Percentiles rank a stretch among this genome's conserved stretches.
Conservation (phyloP, 768 basidiomycete genomes). For the Pleurotus platypus region DNA sequence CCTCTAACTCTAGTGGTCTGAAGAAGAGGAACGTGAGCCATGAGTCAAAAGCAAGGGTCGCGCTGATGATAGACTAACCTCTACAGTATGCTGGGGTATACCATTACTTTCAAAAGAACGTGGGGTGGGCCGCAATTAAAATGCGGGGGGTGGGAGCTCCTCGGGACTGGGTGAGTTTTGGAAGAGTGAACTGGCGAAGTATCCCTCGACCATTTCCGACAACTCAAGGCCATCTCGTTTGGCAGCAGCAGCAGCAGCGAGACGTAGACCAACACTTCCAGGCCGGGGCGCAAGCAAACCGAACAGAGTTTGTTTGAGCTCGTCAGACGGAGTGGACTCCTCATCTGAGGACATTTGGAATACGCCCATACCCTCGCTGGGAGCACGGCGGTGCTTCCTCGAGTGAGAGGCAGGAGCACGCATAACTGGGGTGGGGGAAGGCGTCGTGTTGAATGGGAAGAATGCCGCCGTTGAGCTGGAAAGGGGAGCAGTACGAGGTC, state of each 20-base stretch:
- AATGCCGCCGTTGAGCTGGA: constrained; percentile 19
- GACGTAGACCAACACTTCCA: not conserved
- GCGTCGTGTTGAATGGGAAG: constrained; percentile 36
- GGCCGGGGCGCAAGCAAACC: not conserved
- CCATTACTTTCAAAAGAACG: constrained; percentile 6
- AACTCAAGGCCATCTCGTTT: constrained; percentile 21
- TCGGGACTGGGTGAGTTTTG: constrained; percentile 87
- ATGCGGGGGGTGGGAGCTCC: constrained; percentile 48
- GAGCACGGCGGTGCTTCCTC: constrained; percentile 53
- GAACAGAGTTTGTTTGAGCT: constrained; percentile 9
- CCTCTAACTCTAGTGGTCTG: constrained; percentile 5
- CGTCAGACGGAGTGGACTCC: constrained; percentile 34
- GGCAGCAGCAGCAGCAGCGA: constrained; percentile 12
- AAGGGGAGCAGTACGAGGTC: constrained; percentile 52
- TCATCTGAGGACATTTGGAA: constrained; percentile 76
- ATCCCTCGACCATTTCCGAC: constrained; percentile 33
- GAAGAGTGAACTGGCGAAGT: constrained; percentile 79
- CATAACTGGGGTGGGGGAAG: constrained; percentile 10
- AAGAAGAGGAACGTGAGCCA: not conserved
- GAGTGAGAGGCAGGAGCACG: constrained; percentile 25
- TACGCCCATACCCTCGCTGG: constrained; percentile 61
- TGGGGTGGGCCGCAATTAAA: not conserved
- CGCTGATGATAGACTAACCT: not conserved
- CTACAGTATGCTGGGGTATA: constrained; percentile 6
- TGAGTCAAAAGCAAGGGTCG: not conserved